These are phyloP conservation scores for Malassezia pachydermatis DNA, from an alignment of 1,284 basidiomycete genomes.

Conservation along the genomic window DNA sequence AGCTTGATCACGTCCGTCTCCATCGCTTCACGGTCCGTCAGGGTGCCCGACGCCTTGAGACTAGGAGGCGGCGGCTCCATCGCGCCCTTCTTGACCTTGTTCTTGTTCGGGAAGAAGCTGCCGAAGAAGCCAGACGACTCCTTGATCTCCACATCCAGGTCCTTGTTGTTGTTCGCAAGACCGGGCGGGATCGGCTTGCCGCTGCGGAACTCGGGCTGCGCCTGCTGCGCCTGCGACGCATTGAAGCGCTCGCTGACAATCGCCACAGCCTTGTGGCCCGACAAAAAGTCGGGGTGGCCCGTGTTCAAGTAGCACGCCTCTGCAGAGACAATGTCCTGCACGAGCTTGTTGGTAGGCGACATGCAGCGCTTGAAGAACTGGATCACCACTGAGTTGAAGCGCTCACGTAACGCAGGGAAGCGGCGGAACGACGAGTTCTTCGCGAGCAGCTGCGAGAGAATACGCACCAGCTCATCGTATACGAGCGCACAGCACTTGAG, in stretches of 20 bases:
- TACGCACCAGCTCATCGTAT: conserved; percentile 92
- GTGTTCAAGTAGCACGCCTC: conserved; percentile 63
- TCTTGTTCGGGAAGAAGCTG: conserved; percentile 72
- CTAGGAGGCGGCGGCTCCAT: conserved; percentile 83
- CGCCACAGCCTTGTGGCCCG: conserved; percentile 89
- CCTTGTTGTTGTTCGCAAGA: conserved; percentile 77
- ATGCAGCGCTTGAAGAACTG: conserved; percentile 91
- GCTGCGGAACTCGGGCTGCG: conserved; percentile 48
- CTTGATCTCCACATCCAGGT: conserved; percentile 78
- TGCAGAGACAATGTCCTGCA: conserved; percentile 72
- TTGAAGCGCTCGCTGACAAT: conserved; percentile 71
- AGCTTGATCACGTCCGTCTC: conserved; percentile 98
- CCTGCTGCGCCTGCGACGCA: conserved; percentile 50
- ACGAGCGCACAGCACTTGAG: conserved; percentile 87
- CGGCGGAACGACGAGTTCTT: conserved; percentile 88
- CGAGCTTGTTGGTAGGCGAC: conserved; percentile 87
- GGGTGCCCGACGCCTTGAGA: conserved; percentile 80
- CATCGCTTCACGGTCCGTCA: conserved; percentile 91
- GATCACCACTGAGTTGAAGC: conserved; percentile 87
- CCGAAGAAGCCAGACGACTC: conserved; percentile 82
- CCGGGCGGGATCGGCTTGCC: conserved; percentile 49
- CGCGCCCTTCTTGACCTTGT: conserved; percentile 58
- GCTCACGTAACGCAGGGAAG: conserved; percentile 82
- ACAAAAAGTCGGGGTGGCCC: conserved; percentile 96
- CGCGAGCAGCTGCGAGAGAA: conserved; percentile 72